Conservation (phyloP, 176 grass and related monocot genomes). For the Aegilops speltoides region DNA sequence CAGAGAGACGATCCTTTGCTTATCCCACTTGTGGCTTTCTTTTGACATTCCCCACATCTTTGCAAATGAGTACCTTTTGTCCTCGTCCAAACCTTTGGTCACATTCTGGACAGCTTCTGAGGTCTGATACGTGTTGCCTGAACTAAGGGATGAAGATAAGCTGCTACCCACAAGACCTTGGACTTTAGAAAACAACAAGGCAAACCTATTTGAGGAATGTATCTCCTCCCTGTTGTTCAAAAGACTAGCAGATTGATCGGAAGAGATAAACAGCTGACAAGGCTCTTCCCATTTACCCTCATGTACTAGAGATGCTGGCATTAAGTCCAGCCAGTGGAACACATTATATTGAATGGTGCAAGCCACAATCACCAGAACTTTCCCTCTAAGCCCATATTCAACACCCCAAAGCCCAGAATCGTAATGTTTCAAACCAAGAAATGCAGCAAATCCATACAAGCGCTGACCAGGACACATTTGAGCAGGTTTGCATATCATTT, state of each 20-base stretch:
- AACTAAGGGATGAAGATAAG: slow-evolving; percentile 41
- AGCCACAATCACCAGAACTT: slow-evolving; percentile 87
- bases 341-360: slow-evolving; percentile 96
- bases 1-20: slow-evolving; percentile 67
- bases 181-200: slow-evolving; percentile 53
- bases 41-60: slow-evolving; percentile 92
- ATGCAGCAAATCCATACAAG: slow-evolving; percentile 55
- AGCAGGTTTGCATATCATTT: slow-evolving; percentile 89
- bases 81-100: slow-evolving; percentile 38
- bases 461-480: slow-evolving; percentile 87
- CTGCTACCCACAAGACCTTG: slow-evolving; percentile 45
- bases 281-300: slow-evolving; percentile 92
- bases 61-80: slow-evolving; percentile 64
- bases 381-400: slow-evolving; percentile 76
- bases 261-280: slow-evolving; percentile 83
- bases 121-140: slow-evolving; percentile 34
- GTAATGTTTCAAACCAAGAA: slow-evolving; percentile 86
- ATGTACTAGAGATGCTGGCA: slow-evolving; percentile 71
- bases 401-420: slow-evolving; percentile 93
- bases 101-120: slow-evolving; percentile 44
- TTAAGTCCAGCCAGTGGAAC: slow-evolving; percentile 87
- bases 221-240: slow-evolving; percentile 39
- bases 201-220: slow-evolving; percentile 50
- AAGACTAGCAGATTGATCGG: slow-evolving; percentile 35
- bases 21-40: slow-evolving; percentile 96